Percentiles rank a stretch among this genome's conserved stretches.
Evolutionary conservation across 306 rosid genomes (phyloP).

Genomic region (Dalbergia cochinchinensis): DNA sequence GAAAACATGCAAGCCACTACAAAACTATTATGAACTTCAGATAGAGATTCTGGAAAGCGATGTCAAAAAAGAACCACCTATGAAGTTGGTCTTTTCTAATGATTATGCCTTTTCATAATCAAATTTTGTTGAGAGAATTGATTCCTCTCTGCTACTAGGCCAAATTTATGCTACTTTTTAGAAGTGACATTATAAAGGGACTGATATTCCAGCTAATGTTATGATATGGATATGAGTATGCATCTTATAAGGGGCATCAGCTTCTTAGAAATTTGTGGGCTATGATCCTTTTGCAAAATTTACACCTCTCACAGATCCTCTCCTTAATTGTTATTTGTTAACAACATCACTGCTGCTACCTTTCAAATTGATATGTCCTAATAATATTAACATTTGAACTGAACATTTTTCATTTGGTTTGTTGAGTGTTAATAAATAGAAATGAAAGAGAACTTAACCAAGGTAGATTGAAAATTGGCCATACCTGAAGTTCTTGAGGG

Average conservation of each 20-base stretch:
- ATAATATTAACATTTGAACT: conserved; percentile 30
- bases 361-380: neutral
- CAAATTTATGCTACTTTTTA: conserved; percentile 41
- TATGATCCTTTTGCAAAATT: conserved; percentile 26
- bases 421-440: neutral
- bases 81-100: conserved; percentile 32
- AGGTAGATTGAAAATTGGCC: conserved; percentile 10
- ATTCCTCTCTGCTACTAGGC: conserved; percentile 40
- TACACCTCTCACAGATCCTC: conserved; percentile 22
- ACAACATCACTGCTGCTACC: conserved; percentile 20
- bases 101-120: conserved; percentile 17
- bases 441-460: neutral
- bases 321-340: neutral
- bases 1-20: neutral
- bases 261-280: conserved; percentile 36
- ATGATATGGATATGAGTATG: conserved; percentile 34
- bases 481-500: conserved; percentile 91
- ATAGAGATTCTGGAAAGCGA: conserved; percentile 29
- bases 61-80: conserved; percentile 17
- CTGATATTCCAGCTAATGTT: conserved; percentile 44
- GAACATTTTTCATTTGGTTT: conserved; percentile 26
- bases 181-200: conserved; percentile 47
- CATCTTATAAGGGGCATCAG: conserved; percentile 38
- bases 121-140: conserved; percentile 23
- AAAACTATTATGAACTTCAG: conserved; percentile 15